phyloP scores from a whole-genome alignment of 257 asterid species.

The Leonotis leonurus region DNA sequence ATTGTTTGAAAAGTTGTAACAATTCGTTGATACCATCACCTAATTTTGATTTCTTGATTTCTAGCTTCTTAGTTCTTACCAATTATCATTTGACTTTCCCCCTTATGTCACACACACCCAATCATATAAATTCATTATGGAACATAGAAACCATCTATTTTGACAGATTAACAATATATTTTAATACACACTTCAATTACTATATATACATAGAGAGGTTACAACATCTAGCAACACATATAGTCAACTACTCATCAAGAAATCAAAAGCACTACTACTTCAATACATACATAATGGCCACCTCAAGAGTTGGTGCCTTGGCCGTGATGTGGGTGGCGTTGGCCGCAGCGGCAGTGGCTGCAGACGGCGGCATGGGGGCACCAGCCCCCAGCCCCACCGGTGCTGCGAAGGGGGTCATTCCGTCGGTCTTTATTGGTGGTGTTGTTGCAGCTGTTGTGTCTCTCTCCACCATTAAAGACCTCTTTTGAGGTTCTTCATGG shows the following conservation, averaged over 20 bases:
- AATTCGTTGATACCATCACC: neutral
- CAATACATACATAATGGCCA: neutral
- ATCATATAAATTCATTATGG: no score
- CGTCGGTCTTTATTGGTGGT: slow-evolving; percentile 12
- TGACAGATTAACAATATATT: neutral
- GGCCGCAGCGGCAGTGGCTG: slow-evolving; percentile 12
- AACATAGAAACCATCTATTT: slow-evolving; percentile 12
- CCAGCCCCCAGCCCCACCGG: slow-evolving; percentile 8
- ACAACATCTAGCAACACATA: neutral
- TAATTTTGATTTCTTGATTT: neutral
- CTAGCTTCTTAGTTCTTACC: neutral
- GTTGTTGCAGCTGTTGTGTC: slow-evolving; percentile 18
- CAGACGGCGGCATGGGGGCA: neutral
- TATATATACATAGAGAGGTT: slow-evolving; percentile 8
- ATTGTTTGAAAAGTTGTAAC: no score
- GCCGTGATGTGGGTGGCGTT: neutral
- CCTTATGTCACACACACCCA: no score
- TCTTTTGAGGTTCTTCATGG: slow-evolving; percentile 9
- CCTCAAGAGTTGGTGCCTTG: slow-evolving; percentile 1
- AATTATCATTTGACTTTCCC: neutral
- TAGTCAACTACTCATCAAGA: neutral
- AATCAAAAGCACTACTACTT: neutral
- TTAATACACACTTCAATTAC: neutral
- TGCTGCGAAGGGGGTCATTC: slow-evolving; percentile 10
- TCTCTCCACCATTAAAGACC: slow-evolving; percentile 16